A percentile compares a stretch with the other conserved stretches of the same genome.
Conservation (phyloP, 352 stramenopile species). For the Globisporangium canariense region DNA sequence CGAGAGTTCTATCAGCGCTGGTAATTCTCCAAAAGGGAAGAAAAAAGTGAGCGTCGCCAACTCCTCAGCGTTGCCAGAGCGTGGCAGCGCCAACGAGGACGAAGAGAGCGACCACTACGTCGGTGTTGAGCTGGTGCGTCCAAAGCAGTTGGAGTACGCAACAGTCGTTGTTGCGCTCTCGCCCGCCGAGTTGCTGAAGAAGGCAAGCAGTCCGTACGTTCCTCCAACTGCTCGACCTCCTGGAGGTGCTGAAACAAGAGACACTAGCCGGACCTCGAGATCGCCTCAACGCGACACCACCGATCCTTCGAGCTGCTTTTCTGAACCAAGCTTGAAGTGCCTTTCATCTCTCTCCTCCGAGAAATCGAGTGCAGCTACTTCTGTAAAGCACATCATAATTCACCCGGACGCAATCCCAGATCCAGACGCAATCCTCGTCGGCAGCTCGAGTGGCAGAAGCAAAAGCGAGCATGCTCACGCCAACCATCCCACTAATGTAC, state of each 20-base stretch:
- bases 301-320: neutral
- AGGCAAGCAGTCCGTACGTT: constrained; percentile 27
- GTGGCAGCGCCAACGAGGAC: neutral
- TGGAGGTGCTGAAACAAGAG: neutral
- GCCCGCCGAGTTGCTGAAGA: constrained; percentile 50
- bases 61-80: constrained; percentile 6
- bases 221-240: constrained; percentile 2
- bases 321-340: neutral
- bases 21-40: neutral
- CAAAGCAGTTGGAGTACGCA: neutral
- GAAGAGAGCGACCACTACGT: neutral
- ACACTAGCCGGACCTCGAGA: neutral
- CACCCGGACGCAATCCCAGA: neutral
- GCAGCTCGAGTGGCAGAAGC: neutral
- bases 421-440: neutral
- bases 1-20: neutral
- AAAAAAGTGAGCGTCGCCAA: constrained; percentile 4
- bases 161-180: constrained; percentile 40
- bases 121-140: neutral
- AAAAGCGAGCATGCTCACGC: neutral
- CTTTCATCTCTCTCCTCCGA: neutral
- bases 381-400: neutral
- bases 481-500: neutral
- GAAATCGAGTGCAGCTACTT: neutral
- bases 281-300: neutral